Conservation (phyloP, 2,329 filamentous ascomycete species). For the Fusarium nurragi region DNA sequence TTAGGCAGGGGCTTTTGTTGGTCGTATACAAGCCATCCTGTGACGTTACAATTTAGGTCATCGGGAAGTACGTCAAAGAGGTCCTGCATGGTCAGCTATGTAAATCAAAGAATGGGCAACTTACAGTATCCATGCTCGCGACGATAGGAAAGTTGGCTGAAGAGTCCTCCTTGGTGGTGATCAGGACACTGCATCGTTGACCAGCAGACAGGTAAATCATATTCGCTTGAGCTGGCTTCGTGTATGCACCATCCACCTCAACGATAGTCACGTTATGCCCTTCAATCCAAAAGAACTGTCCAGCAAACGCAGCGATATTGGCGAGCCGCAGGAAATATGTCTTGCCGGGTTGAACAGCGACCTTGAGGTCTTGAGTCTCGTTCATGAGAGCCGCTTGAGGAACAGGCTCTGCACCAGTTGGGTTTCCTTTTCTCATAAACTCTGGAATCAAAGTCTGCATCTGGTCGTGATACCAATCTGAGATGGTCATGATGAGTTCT, state of each 20-base stretch:
- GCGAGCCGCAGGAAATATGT: conserved; percentile 59
- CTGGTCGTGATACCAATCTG: conserved; percentile 75
- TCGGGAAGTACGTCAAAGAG: conserved; percentile 75
- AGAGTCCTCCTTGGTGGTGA: conserved; percentile 70
- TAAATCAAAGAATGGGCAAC: conserved; percentile 14
- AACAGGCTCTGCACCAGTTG: conserved; percentile 70
- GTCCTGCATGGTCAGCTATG: conserved; percentile 50
- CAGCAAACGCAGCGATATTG: conserved; percentile 77
- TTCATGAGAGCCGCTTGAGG: conserved; percentile 77
- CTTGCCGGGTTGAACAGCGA: conserved; percentile 70
- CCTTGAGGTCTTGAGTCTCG: conserved; percentile 69
- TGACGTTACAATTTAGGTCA: conserved; percentile 73
- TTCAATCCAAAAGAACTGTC: conserved; percentile 73
- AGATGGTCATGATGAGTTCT: conserved; percentile 72
- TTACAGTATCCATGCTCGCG: conserved; percentile 73
- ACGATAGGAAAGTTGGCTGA: conserved; percentile 73
- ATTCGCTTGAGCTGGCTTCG: conserved; percentile 65
- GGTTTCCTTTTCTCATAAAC: conserved; percentile 65
- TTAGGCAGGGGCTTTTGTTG: conserved; percentile 55
- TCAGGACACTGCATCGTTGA: conserved; percentile 70
- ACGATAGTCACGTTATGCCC: conserved; percentile 74
- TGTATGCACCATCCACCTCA: conserved; percentile 78
- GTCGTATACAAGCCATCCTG: conserved; percentile 72
- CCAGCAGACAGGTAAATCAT: conserved; percentile 74
- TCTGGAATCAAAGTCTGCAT: conserved; percentile 57